These are phyloP conservation scores for Blastocystis sp. DNA, from an alignment of 352 stramenopile species.

Conservation along the genomic window DNA sequence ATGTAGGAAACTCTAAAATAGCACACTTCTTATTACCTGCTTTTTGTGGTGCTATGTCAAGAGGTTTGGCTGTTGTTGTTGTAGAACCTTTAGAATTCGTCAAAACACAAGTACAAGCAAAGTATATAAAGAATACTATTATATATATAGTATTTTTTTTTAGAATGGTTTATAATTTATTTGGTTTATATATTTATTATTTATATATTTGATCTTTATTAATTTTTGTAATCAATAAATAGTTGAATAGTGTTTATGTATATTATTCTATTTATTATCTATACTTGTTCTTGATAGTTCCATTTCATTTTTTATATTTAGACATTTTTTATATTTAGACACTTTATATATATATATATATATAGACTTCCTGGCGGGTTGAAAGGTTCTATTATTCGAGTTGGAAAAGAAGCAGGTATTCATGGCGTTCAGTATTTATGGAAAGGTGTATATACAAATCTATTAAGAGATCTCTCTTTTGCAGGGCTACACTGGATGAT, in stretches of 20 bases:
- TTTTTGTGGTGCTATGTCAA: slow-evolving; percentile 14
- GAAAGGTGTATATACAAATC: slow-evolving; percentile 37
- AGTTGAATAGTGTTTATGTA: no score
- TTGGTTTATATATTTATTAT: no score
- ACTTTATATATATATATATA: no score
- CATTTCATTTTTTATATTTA: no score
- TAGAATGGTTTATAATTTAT: no score
- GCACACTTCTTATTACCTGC: neutral
- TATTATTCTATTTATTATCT: no score
- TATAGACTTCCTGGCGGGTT: slow-evolving; percentile 19
- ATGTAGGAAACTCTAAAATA: slow-evolving; percentile 30
- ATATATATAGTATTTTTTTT: no score
- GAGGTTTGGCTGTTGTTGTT: slow-evolving; percentile 12
- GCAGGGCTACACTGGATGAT: slow-evolving; percentile 33
- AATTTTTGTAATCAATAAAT: no score
- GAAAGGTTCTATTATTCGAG: slow-evolving; percentile 17
- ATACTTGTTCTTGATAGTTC: no score
- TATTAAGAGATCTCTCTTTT: slow-evolving; percentile 34
- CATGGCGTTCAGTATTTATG: slow-evolving; percentile 30
- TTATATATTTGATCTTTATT: no score
- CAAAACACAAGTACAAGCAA: slow-evolving; percentile 29
- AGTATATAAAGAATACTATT: neutral
- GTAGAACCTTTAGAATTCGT: slow-evolving; percentile 37
- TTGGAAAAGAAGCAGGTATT: slow-evolving; percentile 11
- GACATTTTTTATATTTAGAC: no score